Conservation (phyloP, 306 rosid genomes). For the Datisca glomerata region DNA sequence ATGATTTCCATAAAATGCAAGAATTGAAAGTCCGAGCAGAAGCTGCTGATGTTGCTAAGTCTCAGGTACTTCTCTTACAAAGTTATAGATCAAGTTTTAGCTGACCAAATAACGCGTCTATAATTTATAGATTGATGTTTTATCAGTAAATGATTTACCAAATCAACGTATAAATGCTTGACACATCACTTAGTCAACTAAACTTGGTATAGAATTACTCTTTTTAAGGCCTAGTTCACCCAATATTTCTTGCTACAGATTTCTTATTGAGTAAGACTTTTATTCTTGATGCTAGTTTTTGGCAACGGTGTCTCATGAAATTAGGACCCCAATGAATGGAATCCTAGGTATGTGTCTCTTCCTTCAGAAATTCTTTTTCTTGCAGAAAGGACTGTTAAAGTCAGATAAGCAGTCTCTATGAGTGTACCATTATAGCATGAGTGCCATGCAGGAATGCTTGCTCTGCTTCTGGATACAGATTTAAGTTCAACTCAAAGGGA, state of each 20-base stretch:
- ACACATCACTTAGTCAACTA: no score
- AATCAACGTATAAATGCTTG: no score
- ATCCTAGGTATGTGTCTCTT: conserved; percentile 53
- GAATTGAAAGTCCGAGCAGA: conserved; percentile 68
- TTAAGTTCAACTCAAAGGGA: conserved; percentile 89
- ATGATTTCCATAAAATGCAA: conserved; percentile 75
- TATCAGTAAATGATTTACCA: no score
- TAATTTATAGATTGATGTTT: no score
- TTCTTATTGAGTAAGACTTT: conserved; percentile 9
- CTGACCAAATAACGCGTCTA: no score
- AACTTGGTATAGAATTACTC: no score
- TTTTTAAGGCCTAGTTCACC: no score
- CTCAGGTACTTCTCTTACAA: conserved; percentile 52
- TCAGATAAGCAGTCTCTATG: no score
- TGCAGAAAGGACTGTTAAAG: no score
- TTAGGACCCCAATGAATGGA: conserved; percentile 99
- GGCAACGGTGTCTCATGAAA: conserved; percentile 98
- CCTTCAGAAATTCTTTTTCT: conserved; percentile 5
- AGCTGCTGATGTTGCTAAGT: conserved; percentile 94
- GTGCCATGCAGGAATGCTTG: conserved; percentile 99
- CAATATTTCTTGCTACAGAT: conserved; percentile 11
- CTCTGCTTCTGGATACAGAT: conserved; percentile 77
- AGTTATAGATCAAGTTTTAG: no score
- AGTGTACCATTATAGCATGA: no score
- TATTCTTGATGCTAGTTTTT: conserved; percentile 50